phyloP scores from a whole-genome alignment of 2,329 filamentous ascomycete species.

The Acrocalymma vagum region DNA sequence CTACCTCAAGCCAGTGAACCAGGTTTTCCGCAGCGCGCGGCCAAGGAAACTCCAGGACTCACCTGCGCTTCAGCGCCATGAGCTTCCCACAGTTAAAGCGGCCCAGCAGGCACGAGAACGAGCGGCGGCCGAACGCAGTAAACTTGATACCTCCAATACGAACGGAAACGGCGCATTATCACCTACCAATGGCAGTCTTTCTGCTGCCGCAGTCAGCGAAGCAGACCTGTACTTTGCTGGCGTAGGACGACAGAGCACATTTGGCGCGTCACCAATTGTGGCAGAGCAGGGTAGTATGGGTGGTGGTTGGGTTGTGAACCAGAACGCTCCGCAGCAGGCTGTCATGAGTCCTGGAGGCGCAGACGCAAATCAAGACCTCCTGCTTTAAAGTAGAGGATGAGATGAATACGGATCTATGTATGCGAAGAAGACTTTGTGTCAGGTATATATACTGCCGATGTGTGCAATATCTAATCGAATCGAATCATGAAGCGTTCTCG shows the following conservation, averaged over 20 bases:
- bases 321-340: slow-evolving; percentile 41
- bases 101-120: slow-evolving; percentile 42
- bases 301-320: slow-evolving; percentile 47
- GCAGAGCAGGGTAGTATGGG: slow-evolving; percentile 36
- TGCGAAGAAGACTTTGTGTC: no score
- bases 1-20: slow-evolving; percentile 96
- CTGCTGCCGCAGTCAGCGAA: slow-evolving; percentile 78
- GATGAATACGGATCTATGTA: no score
- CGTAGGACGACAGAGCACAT: slow-evolving; percentile 45
- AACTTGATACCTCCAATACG: slow-evolving; percentile 32
- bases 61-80: slow-evolving; percentile 82
- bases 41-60: slow-evolving; percentile 81
- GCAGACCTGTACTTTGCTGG: slow-evolving; percentile 91
- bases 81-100: slow-evolving; percentile 66
- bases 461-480: no score
- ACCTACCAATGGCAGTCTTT: slow-evolving; percentile 51
- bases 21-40: slow-evolving; percentile 90
- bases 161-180: slow-evolving; percentile 34
- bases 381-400: slow-evolving; percentile 24
- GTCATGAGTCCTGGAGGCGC: slow-evolving; percentile 36
- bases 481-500: no score
- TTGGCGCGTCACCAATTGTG: slow-evolving; percentile 43
- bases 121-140: slow-evolving; percentile 37
- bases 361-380: slow-evolving; percentile 40
- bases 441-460: no score